phyloP scores from a whole-genome alignment of 2,329 filamentous ascomycete genomes.

The Trichophyton mentagrophytes region DNA sequence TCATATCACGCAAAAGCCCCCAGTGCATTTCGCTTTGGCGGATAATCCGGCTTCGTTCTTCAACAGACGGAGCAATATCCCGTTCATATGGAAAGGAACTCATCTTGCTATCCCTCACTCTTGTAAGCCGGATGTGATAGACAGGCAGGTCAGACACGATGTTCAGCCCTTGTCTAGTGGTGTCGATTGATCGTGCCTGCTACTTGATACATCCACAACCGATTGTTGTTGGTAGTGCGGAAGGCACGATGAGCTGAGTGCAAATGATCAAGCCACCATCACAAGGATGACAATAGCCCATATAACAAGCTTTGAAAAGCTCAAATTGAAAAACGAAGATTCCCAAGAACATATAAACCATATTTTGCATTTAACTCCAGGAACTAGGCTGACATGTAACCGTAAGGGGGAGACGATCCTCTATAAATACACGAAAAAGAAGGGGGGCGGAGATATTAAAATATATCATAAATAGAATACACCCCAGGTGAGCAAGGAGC shows the following conservation, averaged over 20 bases:
- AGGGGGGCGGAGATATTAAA: neutral
- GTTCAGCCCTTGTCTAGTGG: too few relatives aligned
- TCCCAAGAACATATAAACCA: neutral
- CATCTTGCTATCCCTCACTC: neutral
- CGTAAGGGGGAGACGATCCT: neutral
- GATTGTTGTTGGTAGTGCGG: too few relatives aligned
- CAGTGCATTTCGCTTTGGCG: neutral
- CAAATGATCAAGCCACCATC: too few relatives aligned
- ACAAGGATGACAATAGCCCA: too few relatives aligned
- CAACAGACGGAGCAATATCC: neutral
- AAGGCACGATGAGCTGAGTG: too few relatives aligned
- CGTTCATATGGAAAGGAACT: neutral
- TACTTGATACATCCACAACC: too few relatives aligned
- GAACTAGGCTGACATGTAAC: neutral
- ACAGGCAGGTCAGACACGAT: too few relatives aligned
- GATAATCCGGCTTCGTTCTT: neutral
- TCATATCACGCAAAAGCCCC: neutral
- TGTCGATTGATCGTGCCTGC: too few relatives aligned
- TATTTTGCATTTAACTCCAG: conserved; percentile 2
- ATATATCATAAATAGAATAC: neutral
- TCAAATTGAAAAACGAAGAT: neutral
- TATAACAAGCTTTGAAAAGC: too few relatives aligned
- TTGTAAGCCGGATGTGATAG: too few relatives aligned
- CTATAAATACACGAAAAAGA: conserved; percentile 2
- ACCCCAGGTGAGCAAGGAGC: neutral